Percentiles rank a stretch among this genome's conserved stretches.
These are phyloP conservation scores for Lactifluus volemus DNA, from an alignment of 768 basidiomycete genomes.

Conservation along the genomic window DNA sequence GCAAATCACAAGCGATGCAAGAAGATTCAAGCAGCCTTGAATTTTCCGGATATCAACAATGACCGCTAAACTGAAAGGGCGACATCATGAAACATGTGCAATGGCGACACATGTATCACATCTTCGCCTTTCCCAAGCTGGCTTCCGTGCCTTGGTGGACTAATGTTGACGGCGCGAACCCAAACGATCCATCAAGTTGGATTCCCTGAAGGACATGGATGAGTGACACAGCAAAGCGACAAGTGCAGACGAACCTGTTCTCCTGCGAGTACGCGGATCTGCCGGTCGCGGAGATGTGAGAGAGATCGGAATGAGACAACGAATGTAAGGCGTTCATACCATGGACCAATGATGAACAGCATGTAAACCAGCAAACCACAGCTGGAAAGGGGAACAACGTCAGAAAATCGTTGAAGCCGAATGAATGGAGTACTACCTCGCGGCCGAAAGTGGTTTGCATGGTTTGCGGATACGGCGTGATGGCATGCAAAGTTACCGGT, in stretches of 20 bases:
- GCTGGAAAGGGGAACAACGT: slow-evolving; percentile 30
- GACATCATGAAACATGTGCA: not conserved
- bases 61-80: not conserved
- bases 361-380: slow-evolving; percentile 83
- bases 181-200: slow-evolving; percentile 64
- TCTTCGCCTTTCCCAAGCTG: slow-evolving; percentile 56
- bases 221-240: not conserved
- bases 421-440: slow-evolving; percentile 43
- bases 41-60: not conserved
- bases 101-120: slow-evolving; percentile 28
- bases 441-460: slow-evolving; percentile 76
- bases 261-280: slow-evolving; percentile 79
- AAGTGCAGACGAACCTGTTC: slow-evolving; percentile 50
- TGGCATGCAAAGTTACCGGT: slow-evolving; percentile 64
- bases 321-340: slow-evolving; percentile 35
- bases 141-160: slow-evolving; percentile 63
- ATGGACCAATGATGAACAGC: slow-evolving; percentile 91
- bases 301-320: slow-evolving; percentile 2
- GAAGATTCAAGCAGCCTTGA: not conserved
- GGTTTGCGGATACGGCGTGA: slow-evolving; percentile 69
- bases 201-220: slow-evolving; percentile 40
- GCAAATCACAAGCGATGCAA: not conserved
- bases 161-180: slow-evolving; percentile 79
- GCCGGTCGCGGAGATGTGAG: not conserved
- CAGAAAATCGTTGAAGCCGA: not conserved